These are phyloP conservation scores for Neopestalotiopsis clavispora DNA, from an alignment of 2,329 filamentous ascomycete genomes.

Conservation along the genomic window DNA sequence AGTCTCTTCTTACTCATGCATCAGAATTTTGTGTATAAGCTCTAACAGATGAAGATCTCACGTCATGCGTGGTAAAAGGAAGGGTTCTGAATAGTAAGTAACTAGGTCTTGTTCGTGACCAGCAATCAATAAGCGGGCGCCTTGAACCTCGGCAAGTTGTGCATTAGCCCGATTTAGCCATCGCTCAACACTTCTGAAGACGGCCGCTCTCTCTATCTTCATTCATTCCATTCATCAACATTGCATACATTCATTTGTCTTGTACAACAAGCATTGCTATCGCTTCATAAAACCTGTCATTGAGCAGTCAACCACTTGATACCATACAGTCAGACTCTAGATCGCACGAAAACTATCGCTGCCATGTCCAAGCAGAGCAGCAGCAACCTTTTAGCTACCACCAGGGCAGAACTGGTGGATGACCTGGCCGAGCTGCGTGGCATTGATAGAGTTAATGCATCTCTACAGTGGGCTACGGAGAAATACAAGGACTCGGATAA, in stretches of 20 bases:
- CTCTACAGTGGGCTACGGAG: background rate
- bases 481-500: background rate
- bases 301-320: too few relatives aligned
- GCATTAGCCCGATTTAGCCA: background rate
- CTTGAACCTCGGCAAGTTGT: conserved; percentile 1
- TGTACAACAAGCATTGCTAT: background rate
- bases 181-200: too few relatives aligned
- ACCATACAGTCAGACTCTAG: too few relatives aligned
- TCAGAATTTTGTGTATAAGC: too few relatives aligned
- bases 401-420: background rate
- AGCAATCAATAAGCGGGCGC: background rate
- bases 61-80: background rate
- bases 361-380: background rate
- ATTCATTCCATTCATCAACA: background rate
- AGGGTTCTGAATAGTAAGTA: background rate
- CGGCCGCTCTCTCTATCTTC: background rate
- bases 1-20: too few relatives aligned
- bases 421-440: background rate
- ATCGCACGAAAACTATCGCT: background rate
- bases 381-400: background rate
- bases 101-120: background rate
- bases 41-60: background rate
- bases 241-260: background rate
- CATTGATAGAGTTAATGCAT: background rate
- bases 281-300: too few relatives aligned